Evolutionary conservation across 192 early-diverging fungal species (phyloP).

Genomic region (Piromyces sp.): DNA sequence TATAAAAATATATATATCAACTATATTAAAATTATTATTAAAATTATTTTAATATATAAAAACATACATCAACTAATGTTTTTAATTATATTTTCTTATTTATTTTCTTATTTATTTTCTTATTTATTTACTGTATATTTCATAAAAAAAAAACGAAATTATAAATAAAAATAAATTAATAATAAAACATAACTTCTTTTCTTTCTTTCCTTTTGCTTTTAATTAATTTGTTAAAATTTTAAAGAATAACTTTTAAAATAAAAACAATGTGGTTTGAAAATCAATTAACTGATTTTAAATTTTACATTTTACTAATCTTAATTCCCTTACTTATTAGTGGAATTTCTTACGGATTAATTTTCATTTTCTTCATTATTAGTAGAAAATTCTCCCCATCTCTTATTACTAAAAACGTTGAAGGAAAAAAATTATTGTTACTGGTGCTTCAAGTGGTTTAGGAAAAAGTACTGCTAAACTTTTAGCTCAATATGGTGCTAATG

Average conservation of each 20-base stretch:
- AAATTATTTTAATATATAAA: no score
- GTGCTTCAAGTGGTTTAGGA: conserved; percentile 13
- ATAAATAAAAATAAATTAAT: no score
- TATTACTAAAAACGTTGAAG: neutral
- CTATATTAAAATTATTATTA: no score
- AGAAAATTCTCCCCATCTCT: neutral
- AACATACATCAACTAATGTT: no score
- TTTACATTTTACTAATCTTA: neutral
- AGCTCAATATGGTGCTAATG: conserved; percentile 10
- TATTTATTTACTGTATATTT: no score
- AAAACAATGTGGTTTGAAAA: neutral
- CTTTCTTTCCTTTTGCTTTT: no score
- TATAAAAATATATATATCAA: no score
- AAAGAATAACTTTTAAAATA: neutral
- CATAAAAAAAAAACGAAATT: no score
- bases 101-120: no score
- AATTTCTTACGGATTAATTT: neutral
- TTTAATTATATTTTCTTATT: no score
- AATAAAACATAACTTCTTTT: no score
- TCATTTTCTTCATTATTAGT: neutral
- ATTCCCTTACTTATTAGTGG: neutral
- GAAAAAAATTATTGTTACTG: conserved; percentile 14
- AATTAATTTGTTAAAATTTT: no score
- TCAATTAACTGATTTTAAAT: neutral
- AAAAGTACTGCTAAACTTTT: conserved; percentile 6